Evolutionary conservation across 345 rosid genomes (phyloP), one percentile per base, ranked within the genome.

Genomic region (Kernera saxatilis): DNA sequence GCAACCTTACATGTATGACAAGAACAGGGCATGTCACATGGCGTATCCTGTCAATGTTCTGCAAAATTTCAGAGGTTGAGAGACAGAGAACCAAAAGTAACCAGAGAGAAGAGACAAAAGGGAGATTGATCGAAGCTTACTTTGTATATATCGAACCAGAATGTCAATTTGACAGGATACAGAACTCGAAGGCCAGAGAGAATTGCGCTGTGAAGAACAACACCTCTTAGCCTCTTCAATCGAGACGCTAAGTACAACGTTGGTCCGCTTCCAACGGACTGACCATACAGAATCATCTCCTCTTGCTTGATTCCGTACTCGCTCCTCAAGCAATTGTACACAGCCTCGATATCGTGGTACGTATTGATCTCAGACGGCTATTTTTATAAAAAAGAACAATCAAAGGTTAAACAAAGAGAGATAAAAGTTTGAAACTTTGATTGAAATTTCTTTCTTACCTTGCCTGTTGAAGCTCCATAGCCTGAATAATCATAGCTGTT

Each of bases 401-500:
- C 51, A 65, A 73, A 65, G 12, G 52, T 13, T 51, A 17, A 50
- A 51, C 4, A 27, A n/a, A 21, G 1, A 40, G 7, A 48, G 2
- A 32, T 2, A 54, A 35, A 35, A 0, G 37, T 44, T 19, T 43
- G 12, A 54, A 25, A 12, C 4, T 10, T 12, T 19, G n/a, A n/a
- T 23, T 25, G 35, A 63, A 35, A 9, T 10, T 1, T 13, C 10
- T 32, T 1, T 73, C 19, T 57, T 83, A 91, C 97, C 93, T 88
- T 94, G 21, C 99, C 97, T n/a, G 95, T 74, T 56, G 99, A 94
- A 69, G 78, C 96, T 74, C 99, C 99, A 76, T 91, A 94, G 67
- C 97, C 98, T 10, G 97, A 93, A 83, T 93, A 93, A 65, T 93
- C 98, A 75, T 93, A 93, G 82, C 99, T 94, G 93, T 21, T 70